Evolutionary conservation across 345 rosid species (phyloP), one percentile per base, ranked within the genome.

Genomic region (Crucihimalaya himalaica): DNA sequence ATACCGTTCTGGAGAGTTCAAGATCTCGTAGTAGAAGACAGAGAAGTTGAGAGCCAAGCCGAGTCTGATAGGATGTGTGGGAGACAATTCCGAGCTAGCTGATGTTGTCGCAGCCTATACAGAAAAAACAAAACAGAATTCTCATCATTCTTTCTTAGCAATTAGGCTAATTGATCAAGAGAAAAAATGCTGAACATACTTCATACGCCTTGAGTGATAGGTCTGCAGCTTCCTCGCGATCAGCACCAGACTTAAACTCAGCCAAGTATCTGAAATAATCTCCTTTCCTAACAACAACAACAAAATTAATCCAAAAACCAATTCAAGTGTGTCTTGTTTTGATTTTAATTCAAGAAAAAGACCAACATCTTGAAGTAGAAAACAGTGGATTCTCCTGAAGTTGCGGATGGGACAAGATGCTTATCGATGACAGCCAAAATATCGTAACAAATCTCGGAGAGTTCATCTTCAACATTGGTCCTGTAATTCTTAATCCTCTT

Each of bases 31-130:
- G 80, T 86, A 88, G 83, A 89, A 92, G 67, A 88, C 96, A 10
- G 96, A 89, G 84, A 89, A 92, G 84, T 89, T 92, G 56, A 92
- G 83, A 45, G 96, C 93, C 80, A 88, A 70, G 35, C 96, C 97
- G 74, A 92, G 85, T 76, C 97, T 84, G 34, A 92, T 88, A 11
- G 97, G 94, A 81, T 92, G 97, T 12, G 94, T 88, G 0, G 94
- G 83, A 19, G 87, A 74, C 71, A 91, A 85, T 51, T 89, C 93
- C 13, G 84, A 68, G 63, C 63, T 61, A 15, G 93, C 96, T 27
- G 84, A 43, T 23, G 78, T 27, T 18, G 77, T 58, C 8, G 84
- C 84, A 65, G 79, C 81, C 84, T 73, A 70, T 32, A 25, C 11
- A 18, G 15, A 51, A 50, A 32, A 2, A 55, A n/a, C 5, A 55